These are phyloP conservation scores for Helianthus annuus DNA, from an alignment of 129 eudicot genomes.

Conservation along the genomic window DNA sequence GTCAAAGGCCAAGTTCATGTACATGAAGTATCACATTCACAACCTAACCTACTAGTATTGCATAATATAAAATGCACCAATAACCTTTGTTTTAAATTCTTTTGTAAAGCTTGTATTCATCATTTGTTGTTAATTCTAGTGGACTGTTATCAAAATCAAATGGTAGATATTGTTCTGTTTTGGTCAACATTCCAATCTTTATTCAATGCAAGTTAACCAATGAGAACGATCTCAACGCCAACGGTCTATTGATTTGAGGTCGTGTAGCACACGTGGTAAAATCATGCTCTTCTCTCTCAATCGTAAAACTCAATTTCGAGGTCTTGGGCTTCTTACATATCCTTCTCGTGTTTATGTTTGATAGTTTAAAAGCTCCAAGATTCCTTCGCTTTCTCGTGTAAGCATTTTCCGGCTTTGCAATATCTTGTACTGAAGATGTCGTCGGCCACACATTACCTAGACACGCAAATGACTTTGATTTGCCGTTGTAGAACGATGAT, in stretches of 20 bases:
- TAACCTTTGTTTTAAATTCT: constrained; percentile 23
- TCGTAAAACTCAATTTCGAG: constrained; percentile 41
- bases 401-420: constrained; percentile 73
- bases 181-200: constrained; percentile 25
- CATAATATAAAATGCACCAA: not conserved
- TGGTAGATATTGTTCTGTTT: not conserved
- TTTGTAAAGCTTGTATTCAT: constrained; percentile 40
- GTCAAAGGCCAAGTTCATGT: constrained; percentile 17
- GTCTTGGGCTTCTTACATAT: constrained; percentile 48
- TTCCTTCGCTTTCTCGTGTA: constrained; percentile 58
- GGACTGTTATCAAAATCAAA: constrained; percentile 1
- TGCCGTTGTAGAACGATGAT: constrained; percentile 68
- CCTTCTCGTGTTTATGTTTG: constrained; percentile 36
- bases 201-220: constrained; percentile 56
- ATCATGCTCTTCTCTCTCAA: constrained; percentile 36
- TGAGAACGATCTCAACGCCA: constrained; percentile 53
- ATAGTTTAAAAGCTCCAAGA: constrained; percentile 42
- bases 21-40: constrained; percentile 29
- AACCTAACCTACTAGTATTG: constrained; percentile 6
- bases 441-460: constrained; percentile 46
- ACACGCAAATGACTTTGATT: constrained; percentile 72
- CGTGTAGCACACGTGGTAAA: constrained; percentile 1
- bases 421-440: constrained; percentile 50
- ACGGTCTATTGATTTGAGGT: constrained; percentile 31
- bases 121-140: constrained; percentile 20